Evolutionary conservation across 2,329 filamentous ascomycete genomes (phyloP), one percentile per base, ranked within the genome.

Genomic region (Sporothrix curviconia): DNA sequence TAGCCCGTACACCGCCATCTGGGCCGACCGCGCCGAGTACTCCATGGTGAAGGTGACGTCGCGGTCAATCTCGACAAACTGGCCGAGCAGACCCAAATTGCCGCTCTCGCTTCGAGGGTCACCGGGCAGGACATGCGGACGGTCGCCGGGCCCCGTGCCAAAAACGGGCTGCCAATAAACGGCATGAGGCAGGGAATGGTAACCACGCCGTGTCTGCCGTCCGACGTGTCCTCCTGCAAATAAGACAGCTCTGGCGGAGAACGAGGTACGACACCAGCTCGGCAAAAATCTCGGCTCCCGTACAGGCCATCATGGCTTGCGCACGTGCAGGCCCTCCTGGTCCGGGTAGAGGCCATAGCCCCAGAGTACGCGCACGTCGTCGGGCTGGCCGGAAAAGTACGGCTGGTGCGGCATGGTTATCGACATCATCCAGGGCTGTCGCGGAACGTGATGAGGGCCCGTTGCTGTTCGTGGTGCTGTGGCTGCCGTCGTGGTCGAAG

Each of bases 1-100:
- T 56, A 72, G 71, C 46, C 70, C 68, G 59, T 77, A 72, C 25
- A 76, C 63, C 1, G 74, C 76, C 0, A 74, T 66, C 6, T 73
- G 71, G 0, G 70, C 72, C 6, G 76, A 78, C 61, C 78, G 74
- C 53, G 75, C 75, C 1, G 76, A 72, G 57, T 72, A 79, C 34
- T 61, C 58, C 58, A 70, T 68, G 6, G 66, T 70, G 34, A 69
- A 69, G 5, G 69, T 69, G 8, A 64, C 66, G 56, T 74, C 70
- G 30, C 67, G 64, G 6, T 65, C 61, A 14, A 72, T 69, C 62
- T 72, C 71, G 15, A 72, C 70, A 64, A 68, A 73, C 55, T 72
- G 69, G 4, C 71, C 70, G 22, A 74, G 59, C n/a, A 72, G 60
- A 0, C 66, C 71, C 19, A 73, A 53, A 60, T 73, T 74, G 25